Percentiles rank a stretch among this genome's conserved stretches.
Evolutionary conservation across 495 filamentous ascomycete genomes (phyloP).

Genomic region (Lophium mytilinum): DNA sequence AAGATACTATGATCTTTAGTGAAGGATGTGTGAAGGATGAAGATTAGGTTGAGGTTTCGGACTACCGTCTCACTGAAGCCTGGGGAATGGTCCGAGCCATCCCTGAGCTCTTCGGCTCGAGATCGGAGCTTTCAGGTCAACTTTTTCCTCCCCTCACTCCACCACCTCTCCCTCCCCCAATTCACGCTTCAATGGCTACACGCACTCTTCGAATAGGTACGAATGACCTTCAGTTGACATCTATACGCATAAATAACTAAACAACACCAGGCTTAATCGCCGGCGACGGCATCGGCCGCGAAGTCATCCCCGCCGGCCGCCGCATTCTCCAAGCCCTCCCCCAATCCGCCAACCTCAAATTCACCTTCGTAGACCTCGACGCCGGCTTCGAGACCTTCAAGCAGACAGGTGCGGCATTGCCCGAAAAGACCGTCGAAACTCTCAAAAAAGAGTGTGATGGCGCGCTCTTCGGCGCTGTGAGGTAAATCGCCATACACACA

Average conservation of each 20-base stretch:
- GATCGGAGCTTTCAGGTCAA: background rate
- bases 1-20: background rate
- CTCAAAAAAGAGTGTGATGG: constrained; percentile 88
- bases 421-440: constrained; percentile 78
- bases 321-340: constrained; percentile 85
- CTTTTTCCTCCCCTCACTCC: background rate
- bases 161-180: background rate
- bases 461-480: constrained; percentile 93
- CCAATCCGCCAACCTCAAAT: constrained; percentile 71
- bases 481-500: constrained; percentile 31
- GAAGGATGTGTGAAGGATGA: background rate
- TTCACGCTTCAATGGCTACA: constrained; percentile 33
- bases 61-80: too few species aligned
- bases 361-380: constrained; percentile 85
- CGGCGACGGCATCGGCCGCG: constrained; percentile 95
- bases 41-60: background rate
- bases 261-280: constrained; percentile 70
- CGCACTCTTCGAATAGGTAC: constrained; percentile 52
- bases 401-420: constrained; percentile 75
- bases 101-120: background rate
- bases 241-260: background rate
- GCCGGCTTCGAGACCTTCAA: constrained; percentile 93
- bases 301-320: constrained; percentile 94
- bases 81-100: background rate
- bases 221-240: background rate